Base-by-base conservation (phyloP, 768 basidiomycete species). In the Suillus decipiens region DNA sequence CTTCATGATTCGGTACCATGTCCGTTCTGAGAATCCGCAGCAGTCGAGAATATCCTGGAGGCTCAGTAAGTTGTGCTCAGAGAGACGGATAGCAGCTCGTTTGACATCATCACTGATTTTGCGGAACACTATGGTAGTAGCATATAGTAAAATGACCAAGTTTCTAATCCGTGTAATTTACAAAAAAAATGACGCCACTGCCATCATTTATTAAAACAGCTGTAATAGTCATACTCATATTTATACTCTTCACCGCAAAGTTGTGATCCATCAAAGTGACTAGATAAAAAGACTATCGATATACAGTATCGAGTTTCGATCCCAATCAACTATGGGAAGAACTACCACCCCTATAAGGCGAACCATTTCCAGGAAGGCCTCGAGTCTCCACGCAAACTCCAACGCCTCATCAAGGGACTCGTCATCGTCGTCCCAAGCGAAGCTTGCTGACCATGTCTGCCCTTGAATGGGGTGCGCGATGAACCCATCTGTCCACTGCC, bases 371-470 rank as follows among this genome's bases (percentile, higher is more conserved):
- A 74, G 62, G 45, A 61, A 61, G 61, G 62, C 68, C 64, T 62
- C 47, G 48, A 41, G 61, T 59, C 42, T 82, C 81, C 50, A 74
- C 74, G 99, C n/a, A n/a, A 75, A 73, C 92, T 93, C 74, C 95
- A 80, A 76, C 96, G 81, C 67, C 96, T 81, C 56, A 90, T 99
- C 75, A 93, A 95, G 15, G 97, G 97, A 70, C 90, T 92, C 58
- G 96, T 96, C 87, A 70, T 62, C 39, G 96, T 98, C 66, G 96
- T 98, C 4, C 96, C 96, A 65, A 98, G 76, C 71, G 93, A 95
- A 57, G 74, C 74, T 33, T 75, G 70, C 0, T 75, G 66, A 0
- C 75, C 74, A 24, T 75, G 91, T 15, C 90, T 87, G 45, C 90
- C 86, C 64, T 84, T 85, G 82, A 87, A 89, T 10, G 85, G 83